A percentile compares a stretch with the other conserved stretches of the same genome.
phyloP scores from a whole-genome alignment of 2,329 filamentous ascomycete genomes.

The Coniella lustricola region DNA sequence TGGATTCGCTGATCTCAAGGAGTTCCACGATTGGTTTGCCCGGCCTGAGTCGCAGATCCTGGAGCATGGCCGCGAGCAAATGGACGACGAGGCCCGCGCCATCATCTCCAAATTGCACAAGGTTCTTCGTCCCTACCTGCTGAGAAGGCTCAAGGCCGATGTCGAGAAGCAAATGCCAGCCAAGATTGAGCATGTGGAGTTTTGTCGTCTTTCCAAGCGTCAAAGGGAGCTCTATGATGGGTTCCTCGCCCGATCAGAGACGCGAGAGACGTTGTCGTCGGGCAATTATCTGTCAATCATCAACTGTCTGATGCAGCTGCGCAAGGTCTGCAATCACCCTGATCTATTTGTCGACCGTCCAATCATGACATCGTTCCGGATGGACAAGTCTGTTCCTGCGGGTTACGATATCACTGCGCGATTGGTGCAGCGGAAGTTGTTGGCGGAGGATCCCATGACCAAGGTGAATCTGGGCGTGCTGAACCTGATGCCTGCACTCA shows the following conservation, averaged over 20 bases:
- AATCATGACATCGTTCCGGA: conserved; percentile 94
- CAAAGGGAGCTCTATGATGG: conserved; percentile 95
- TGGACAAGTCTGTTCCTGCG: conserved; percentile 69
- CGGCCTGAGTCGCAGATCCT: conserved; percentile 94
- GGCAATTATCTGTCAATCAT: conserved; percentile 98
- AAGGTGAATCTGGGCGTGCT: conserved; percentile 68
- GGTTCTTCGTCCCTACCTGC: conserved; percentile 82
- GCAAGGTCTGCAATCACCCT: conserved; percentile 97
- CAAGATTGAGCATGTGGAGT: conserved; percentile 95
- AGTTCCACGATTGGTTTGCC: conserved; percentile 94
- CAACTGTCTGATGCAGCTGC: conserved; percentile 93
- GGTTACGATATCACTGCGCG: conserved; percentile 68
- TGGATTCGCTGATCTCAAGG: conserved; percentile 87
- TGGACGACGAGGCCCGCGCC: conserved; percentile 87
- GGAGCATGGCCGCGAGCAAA: conserved; percentile 85
- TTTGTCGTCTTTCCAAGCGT: conserved; percentile 89
- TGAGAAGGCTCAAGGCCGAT: conserved; percentile 87
- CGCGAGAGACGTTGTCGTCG: conserved; percentile 77
- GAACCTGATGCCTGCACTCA: conserved; percentile 66
- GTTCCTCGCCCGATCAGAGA: conserved; percentile 85
- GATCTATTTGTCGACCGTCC: conserved; percentile 93
- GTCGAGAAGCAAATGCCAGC: conserved; percentile 99
- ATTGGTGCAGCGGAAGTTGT: conserved; percentile 58
- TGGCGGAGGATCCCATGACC: conserved; percentile 55
- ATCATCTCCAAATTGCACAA: conserved; percentile 93